Percentiles rank a stretch among this genome's conserved stretches.
These are phyloP conservation scores for Pseudogymnoascus sp. DNA, from an alignment of 2,329 filamentous ascomycete species.

Conservation along the genomic window DNA sequence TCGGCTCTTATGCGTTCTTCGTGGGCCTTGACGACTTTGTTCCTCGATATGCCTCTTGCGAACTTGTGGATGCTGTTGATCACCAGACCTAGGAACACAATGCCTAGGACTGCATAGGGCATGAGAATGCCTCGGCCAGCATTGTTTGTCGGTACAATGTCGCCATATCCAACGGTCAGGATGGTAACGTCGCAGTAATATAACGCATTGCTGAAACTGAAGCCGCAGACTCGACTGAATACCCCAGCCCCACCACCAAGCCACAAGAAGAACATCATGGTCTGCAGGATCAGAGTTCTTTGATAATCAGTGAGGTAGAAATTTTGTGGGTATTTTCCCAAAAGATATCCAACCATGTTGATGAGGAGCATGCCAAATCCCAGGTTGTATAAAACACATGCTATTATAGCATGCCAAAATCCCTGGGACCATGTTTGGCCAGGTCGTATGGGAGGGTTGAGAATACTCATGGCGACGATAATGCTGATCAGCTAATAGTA, in stretches of 20 bases:
- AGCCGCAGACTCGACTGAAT: slow-evolving; percentile 51
- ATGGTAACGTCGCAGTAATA: slow-evolving; percentile 58
- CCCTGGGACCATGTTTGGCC: slow-evolving; percentile 56
- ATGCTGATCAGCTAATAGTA: slow-evolving; percentile 47
- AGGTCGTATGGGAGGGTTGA: slow-evolving; percentile 39
- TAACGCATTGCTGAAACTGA: slow-evolving; percentile 53
- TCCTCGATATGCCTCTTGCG: slow-evolving; percentile 50
- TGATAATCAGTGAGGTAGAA: slow-evolving; percentile 62
- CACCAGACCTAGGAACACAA: slow-evolving; percentile 63
- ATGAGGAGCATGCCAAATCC: slow-evolving; percentile 58
- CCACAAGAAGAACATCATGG: slow-evolving; percentile 65
- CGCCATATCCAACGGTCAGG: slow-evolving; percentile 55
- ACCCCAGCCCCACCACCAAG: slow-evolving; percentile 57
- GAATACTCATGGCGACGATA: slow-evolving; percentile 49
- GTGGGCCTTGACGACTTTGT: slow-evolving; percentile 57
- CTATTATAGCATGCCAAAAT: slow-evolving; percentile 63
- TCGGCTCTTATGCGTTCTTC: slow-evolving; percentile 46
- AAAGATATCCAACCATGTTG: slow-evolving; percentile 64
- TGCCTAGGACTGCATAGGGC: slow-evolving; percentile 61
- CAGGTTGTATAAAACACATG: slow-evolving; percentile 55
- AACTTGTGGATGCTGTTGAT: slow-evolving; percentile 59
- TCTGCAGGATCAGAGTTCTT: slow-evolving; percentile 63
- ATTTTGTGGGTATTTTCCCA: slow-evolving; percentile 61
- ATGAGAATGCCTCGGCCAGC: slow-evolving; percentile 54
- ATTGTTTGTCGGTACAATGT: slow-evolving; percentile 49